Conservation (phyloP, 2,329 filamentous ascomycete genomes). For the Talaromyces sp. region DNA sequence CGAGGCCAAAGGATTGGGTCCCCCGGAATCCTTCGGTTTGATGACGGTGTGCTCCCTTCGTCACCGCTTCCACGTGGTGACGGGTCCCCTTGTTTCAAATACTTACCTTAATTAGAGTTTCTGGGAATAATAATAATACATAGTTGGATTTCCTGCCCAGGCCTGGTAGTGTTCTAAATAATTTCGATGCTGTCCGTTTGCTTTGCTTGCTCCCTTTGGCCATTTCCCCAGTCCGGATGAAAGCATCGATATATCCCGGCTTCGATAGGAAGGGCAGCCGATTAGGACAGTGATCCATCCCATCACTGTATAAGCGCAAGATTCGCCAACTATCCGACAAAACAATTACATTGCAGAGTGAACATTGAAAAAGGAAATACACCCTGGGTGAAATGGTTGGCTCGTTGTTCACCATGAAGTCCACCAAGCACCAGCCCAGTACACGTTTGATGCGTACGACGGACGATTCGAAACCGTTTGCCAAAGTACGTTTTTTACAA, state of each 20-base stretch:
- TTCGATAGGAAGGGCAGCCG: neutral
- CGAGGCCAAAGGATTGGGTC: neutral
- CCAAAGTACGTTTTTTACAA: slow-evolving; percentile 60
- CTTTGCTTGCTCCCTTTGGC: neutral
- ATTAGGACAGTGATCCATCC: no score
- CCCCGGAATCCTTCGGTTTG: neutral
- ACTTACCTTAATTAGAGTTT: neutral
- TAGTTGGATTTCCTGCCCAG: neutral
- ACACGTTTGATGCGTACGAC: slow-evolving; percentile 96
- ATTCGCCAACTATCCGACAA: neutral
- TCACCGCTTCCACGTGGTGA: neutral
- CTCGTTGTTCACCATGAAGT: neutral
- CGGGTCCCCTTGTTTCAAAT: neutral
- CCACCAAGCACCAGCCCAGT: slow-evolving; percentile 96
- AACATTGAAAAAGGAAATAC: neutral
- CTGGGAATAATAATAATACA: neutral
- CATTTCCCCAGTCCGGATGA: neutral
- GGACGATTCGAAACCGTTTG: slow-evolving; percentile 92
- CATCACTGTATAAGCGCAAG: no score
- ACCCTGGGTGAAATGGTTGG: neutral
- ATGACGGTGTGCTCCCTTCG: neutral
- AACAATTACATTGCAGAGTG: neutral
- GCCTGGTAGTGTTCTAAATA: neutral
- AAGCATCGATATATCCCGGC: neutral
- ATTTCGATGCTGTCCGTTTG: neutral